These are phyloP conservation scores for Exophiala mesophila DNA, from an alignment of 2,329 filamentous ascomycete genomes.

Conservation along the genomic window DNA sequence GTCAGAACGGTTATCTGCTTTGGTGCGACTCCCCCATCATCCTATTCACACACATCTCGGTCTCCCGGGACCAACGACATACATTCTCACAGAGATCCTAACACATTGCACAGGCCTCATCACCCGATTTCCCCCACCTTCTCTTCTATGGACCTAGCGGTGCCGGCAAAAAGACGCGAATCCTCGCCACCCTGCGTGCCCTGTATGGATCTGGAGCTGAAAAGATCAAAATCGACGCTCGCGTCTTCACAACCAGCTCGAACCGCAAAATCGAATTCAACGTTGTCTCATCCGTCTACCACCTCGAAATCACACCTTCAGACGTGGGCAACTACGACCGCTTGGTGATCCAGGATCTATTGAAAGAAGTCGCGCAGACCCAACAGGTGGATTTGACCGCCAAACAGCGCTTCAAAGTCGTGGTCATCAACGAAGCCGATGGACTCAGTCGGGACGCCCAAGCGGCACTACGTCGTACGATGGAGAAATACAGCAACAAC, in stretches of 20 bases:
- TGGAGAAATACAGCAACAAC: conserved; percentile 99
- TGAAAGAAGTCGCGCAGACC: conserved; percentile 97
- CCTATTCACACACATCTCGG: conserved; percentile 9
- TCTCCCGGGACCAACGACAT: no score
- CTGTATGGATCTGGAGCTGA: conserved; percentile 95
- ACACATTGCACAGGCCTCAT: conserved; percentile 90
- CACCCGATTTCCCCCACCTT: conserved; percentile 94
- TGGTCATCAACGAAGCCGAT: conserved; percentile 98
- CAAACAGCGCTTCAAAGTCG: conserved; percentile 92
- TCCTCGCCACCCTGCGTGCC: conserved; percentile 91
- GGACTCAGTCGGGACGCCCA: conserved; percentile 91
- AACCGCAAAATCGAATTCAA: conserved; percentile 99
- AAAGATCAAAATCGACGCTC: conserved; percentile 98
- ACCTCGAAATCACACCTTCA: conserved; percentile 95
- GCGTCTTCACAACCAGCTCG: conserved; percentile 83
- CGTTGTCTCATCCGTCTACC: conserved; percentile 94
- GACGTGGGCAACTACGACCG: conserved; percentile 96
- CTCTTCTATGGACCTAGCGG: conserved; percentile 95
- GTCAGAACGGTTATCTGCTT: conserved; percentile 76
- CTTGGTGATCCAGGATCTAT: conserved; percentile 88
- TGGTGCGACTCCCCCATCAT: conserved; percentile 54
- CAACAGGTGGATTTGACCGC: conserved; percentile 95
- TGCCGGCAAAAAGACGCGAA: conserved; percentile 95
- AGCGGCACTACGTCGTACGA: conserved; percentile 86
- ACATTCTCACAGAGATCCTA: no score